Conservation (phyloP, 805 yeast genomes). For the Starmerella kuoi region DNA sequence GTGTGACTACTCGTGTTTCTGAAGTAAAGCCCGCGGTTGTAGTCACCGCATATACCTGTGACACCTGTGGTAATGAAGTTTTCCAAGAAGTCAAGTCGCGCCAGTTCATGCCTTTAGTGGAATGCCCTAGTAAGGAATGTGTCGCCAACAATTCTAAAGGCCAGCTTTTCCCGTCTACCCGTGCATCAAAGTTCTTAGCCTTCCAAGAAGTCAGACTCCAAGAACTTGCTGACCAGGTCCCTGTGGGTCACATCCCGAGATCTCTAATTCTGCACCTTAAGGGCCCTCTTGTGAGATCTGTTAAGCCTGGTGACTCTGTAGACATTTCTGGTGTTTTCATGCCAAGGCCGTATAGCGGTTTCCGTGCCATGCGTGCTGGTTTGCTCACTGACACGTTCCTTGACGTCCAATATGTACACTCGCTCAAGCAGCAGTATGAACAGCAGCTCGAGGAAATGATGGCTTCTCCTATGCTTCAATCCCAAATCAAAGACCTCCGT, state of each 20-base stretch:
- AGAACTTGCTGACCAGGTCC: slow-evolving; percentile 91
- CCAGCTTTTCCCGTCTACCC: slow-evolving; percentile 77
- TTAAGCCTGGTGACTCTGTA: slow-evolving; percentile 90
- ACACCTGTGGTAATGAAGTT: slow-evolving; percentile 89
- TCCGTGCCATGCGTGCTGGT: slow-evolving; percentile 84
- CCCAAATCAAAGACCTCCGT: slow-evolving; percentile 44
- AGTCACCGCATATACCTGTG: slow-evolving; percentile 94
- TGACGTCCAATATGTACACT: slow-evolving; percentile 74
- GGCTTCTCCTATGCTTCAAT: slow-evolving; percentile 35
- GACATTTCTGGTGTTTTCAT: slow-evolving; percentile 85
- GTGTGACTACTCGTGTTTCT: slow-evolving; percentile 87
- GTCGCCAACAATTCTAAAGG: slow-evolving; percentile 70
- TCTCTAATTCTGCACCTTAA: slow-evolving; percentile 73
- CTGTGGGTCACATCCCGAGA: slow-evolving; percentile 96
- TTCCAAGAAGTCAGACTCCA: slow-evolving; percentile 94
- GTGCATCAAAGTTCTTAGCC: slow-evolving; percentile 90
- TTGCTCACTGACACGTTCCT: slow-evolving; percentile 84
- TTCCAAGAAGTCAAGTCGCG: slow-evolving; percentile 87
- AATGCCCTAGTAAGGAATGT: slow-evolving; percentile 79
- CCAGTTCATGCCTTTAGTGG: slow-evolving; percentile 74
- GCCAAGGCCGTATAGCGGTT: slow-evolving; percentile 94
- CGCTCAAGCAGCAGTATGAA: slow-evolving; percentile 76
- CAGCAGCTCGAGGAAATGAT: slow-evolving; percentile 39
- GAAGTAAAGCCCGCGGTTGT: slow-evolving; percentile 89
- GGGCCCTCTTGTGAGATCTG: slow-evolving; percentile 76